Evolutionary conservation across 768 basidiomycete genomes (phyloP), one percentile per base, ranked within the genome.

Genomic region (Termitomyces sp.): DNA sequence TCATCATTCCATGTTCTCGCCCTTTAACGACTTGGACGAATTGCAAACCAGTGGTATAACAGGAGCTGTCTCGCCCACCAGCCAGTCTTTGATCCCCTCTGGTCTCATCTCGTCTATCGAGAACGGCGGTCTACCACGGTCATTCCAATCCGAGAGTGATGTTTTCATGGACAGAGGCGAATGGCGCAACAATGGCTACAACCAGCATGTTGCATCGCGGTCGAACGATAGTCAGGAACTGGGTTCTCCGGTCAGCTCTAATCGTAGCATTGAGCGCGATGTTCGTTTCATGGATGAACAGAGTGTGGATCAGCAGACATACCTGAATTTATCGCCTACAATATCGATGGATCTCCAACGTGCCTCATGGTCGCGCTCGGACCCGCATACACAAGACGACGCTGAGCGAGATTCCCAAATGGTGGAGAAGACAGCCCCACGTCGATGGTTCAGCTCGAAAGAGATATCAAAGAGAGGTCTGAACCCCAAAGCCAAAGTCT

Each of bases 401-500:
- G 50, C 25, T 23, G 63, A 64, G 25, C 38, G 50, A 44, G 45
- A 52, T 43, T 57, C 52, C 31, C 50, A 52, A 45, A 44, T 39
- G 27, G 44, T 51, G n/a, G 71, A 68, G 59, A 60, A 70, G 59
- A 66, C 66, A 16, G 67, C 73, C 45, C 69, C 74, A 35, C 70
- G 76, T 33, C 73, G 79, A 38, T 81, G 79, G 80, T 78, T 78
- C 64, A 75, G 74, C 44, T 68, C 66, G 48, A 76, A 74, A 48
- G 77, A 76, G 53, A 82, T 76, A 64, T 71, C 78, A 54, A 83
- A 76, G 73, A 88, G 81, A 64, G 83, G 85, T 7, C 78, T 94
- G 56, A 94, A 94, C 68, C 91, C 91, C 1, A 88, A 88, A 68
- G 91, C 91, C 50, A 91, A 92, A 65, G 90, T 84, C 52, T 94